A percentile compares a stretch with the other conserved stretches of the same genome.
These are phyloP conservation scores for Xylaria digitata DNA, from an alignment of 2,329 filamentous ascomycete genomes.

Conservation along the genomic window DNA sequence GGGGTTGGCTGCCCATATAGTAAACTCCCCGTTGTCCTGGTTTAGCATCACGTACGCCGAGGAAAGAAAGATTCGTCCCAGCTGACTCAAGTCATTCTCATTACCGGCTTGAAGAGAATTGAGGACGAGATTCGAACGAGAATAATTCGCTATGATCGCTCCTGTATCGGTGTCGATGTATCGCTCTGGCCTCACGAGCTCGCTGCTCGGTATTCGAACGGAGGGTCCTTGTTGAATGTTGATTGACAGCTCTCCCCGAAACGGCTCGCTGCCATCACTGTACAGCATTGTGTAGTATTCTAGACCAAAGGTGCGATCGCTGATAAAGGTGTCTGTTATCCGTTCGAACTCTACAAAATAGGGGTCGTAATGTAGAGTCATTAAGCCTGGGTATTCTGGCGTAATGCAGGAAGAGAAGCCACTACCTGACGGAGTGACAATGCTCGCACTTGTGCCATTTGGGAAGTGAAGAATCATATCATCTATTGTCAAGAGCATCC, in stretches of 20 bases:
- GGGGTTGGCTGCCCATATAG: constrained; percentile 40
- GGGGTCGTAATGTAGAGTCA: constrained; percentile 41
- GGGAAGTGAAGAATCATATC: constrained; percentile 50
- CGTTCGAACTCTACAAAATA: constrained; percentile 34
- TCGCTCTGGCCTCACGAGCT: constrained; percentile 48
- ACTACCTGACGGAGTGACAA: constrained; percentile 37
- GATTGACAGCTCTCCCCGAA: constrained; percentile 33
- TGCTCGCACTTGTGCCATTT: constrained; percentile 48
- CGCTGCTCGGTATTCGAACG: constrained; percentile 47
- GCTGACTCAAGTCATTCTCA: constrained; percentile 41
- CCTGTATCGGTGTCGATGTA: constrained; percentile 26
- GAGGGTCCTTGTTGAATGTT: constrained; percentile 36
- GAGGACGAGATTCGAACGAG: constrained; percentile 42
- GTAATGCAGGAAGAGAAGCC: constrained; percentile 40
- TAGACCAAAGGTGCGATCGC: constrained; percentile 35
- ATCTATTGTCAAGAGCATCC: constrained; percentile 46
- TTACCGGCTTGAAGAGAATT: constrained; percentile 43
- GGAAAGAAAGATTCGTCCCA: constrained; percentile 45
- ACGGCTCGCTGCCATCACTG: constrained; percentile 1
- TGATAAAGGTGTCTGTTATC: constrained; percentile 15
- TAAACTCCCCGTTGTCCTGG: constrained; percentile 44
- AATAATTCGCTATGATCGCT: constrained; percentile 37
- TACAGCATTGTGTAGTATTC: constrained; percentile 42
- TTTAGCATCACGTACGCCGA: constrained; percentile 49
- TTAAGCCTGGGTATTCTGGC: constrained; percentile 38